Conservation (phyloP, 2,329 filamentous ascomycete genomes). For the Monilinia aucupariae region DNA sequence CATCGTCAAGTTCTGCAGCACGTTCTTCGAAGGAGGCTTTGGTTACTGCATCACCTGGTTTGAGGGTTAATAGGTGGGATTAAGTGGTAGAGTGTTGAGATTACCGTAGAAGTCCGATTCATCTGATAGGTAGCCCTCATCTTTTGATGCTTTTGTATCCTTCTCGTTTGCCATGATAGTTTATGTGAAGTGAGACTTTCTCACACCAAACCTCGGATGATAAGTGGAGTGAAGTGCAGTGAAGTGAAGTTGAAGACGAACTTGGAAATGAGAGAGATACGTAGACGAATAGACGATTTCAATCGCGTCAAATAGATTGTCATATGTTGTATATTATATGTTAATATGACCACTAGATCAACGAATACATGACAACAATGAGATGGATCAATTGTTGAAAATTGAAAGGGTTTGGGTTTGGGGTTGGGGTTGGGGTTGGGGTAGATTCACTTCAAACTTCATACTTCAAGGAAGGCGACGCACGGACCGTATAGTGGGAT, state of each 20-base stretch:
- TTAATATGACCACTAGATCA: neutral
- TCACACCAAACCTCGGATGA: neutral
- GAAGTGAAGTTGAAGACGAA: neutral
- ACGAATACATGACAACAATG: neutral
- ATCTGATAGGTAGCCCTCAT: conserved; percentile 30
- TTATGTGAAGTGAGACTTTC: neutral
- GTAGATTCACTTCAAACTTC: conserved; percentile 7
- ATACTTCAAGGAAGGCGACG: neutral
- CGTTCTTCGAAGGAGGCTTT: conserved; percentile 45
- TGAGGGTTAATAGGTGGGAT: conserved; percentile 18
- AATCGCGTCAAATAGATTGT: neutral
- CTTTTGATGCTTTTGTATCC: neutral
- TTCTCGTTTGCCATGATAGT: conserved; percentile 20
- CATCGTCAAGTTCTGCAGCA: conserved; percentile 46
- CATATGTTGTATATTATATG: neutral
- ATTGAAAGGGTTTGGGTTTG: neutral
- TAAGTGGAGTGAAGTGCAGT: neutral
- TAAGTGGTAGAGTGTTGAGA: conserved; percentile 3
- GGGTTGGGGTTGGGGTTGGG: neutral
- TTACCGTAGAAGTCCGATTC: conserved; percentile 56
- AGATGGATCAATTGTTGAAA: neutral
- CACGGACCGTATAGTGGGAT: neutral
- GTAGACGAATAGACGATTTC: neutral
- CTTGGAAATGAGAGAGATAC: neutral
- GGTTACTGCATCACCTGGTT: conserved; percentile 50